A percentile compares a stretch with the other conserved stretches of the same genome.
phyloP scores from a whole-genome alignment of 768 basidiomycete species.

The Naganishia onofrii region DNA sequence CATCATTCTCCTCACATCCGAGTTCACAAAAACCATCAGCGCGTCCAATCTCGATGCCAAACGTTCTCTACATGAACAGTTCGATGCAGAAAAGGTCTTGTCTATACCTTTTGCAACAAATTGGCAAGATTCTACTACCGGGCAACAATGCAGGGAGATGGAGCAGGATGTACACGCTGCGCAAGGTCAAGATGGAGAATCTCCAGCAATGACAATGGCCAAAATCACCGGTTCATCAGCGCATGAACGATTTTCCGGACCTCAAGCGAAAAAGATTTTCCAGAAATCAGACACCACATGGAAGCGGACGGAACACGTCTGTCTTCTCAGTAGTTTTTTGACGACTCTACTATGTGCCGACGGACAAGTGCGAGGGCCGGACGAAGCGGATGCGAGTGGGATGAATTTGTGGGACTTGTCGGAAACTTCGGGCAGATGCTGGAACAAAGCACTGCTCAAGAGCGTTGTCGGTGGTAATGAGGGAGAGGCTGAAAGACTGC shows the following conservation, averaged over 20 bases:
- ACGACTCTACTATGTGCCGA: slow-evolving; percentile 69
- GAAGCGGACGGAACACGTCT: slow-evolving; percentile 64
- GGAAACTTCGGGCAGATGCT: slow-evolving; percentile 60
- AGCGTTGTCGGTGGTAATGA: slow-evolving; percentile 64
- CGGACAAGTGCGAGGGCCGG: slow-evolving; percentile 72
- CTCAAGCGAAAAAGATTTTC: slow-evolving; percentile 73
- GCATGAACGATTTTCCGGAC: slow-evolving; percentile 83
- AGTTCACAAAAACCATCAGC: slow-evolving; percentile 59
- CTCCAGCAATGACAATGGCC: slow-evolving; percentile 22
- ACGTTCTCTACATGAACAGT: slow-evolving; percentile 54
- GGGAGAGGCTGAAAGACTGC: slow-evolving; percentile 54
- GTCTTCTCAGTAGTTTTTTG: slow-evolving; percentile 77
- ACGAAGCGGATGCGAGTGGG: slow-evolving; percentile 46
- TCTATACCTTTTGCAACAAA: slow-evolving; percentile 63
- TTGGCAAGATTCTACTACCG: slow-evolving; percentile 89
- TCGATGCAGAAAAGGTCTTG: slow-evolving; percentile 51
- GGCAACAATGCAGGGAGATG: slow-evolving; percentile 66
- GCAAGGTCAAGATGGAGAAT: background rate
- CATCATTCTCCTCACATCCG: slow-evolving; percentile 28
- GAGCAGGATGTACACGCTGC: slow-evolving; percentile 67
- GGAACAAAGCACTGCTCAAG: slow-evolving; percentile 67
- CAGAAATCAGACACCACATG: slow-evolving; percentile 51
- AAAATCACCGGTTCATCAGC: slow-evolving; percentile 64
- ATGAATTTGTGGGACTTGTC: slow-evolving; percentile 23
- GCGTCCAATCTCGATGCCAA: slow-evolving; percentile 76